These are phyloP conservation scores for Pythium periplocum DNA, from an alignment of 352 stramenopile genomes.

Conservation along the genomic window DNA sequence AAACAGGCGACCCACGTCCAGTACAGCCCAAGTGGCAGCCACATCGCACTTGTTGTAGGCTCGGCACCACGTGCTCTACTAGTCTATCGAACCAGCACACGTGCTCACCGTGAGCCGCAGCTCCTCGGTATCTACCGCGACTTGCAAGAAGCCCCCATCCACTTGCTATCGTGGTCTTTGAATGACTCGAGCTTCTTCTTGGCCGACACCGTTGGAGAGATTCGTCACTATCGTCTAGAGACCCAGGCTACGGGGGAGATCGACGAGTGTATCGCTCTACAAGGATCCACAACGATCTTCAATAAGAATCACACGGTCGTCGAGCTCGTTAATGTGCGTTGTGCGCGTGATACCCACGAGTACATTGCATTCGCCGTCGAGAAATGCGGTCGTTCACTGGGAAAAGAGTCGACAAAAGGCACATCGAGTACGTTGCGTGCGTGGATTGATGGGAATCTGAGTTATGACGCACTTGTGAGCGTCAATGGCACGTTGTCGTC, in stretches of 20 bases:
- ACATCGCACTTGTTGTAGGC: constrained; percentile 23
- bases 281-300: constrained; percentile 9
- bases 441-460: constrained; percentile 51
- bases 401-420: too few relatives aligned
- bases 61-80: constrained; percentile 33
- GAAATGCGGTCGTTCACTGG: constrained; percentile 9
- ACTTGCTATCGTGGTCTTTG: constrained; percentile 33
- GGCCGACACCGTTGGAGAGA: constrained; percentile 13
- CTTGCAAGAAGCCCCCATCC: constrained; percentile 32
- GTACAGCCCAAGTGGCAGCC: constrained; percentile 55
- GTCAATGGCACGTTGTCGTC: constrained; percentile 1
- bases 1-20: constrained; percentile 57
- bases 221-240: constrained; percentile 36
- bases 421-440: constrained; percentile 20
- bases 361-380: constrained; percentile 54
- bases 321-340: constrained; percentile 1
- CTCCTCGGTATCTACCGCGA: constrained; percentile 40
- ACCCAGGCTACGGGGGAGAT: constrained; percentile 30
- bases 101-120: constrained; percentile 40
- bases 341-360: constrained; percentile 33
- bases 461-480: constrained; percentile 27
- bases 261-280: constrained; percentile 18
- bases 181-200: constrained; percentile 51
- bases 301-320: constrained; percentile 1
- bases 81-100: constrained; percentile 42